Evolutionary conservation across 2,329 filamentous ascomycete species (phyloP), one percentile per base, ranked within the genome.

Genomic region (Thelonectria discophora): DNA sequence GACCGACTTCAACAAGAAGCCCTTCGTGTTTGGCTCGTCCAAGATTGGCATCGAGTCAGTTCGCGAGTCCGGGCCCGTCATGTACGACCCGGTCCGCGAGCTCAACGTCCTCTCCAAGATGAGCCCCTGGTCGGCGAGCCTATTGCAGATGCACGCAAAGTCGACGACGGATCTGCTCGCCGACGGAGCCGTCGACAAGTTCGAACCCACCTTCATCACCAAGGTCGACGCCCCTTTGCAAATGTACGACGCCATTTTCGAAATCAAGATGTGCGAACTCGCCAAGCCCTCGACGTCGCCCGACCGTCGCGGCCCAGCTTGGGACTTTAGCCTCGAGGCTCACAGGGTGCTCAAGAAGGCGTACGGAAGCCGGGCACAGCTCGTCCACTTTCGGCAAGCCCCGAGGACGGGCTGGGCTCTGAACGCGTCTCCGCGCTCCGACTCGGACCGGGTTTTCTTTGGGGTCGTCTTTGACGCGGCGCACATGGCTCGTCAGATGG

Each of bases 91-190:
- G 0, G 81, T 82, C 21, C 85, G 91, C 64, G 86, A 88, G 30
- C 80, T 96, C 57, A 99, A 99, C 69, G 72, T 98, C 18, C 80
- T 97, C 6, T 97, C 90, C 80, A 97, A 97, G 77, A 97, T 97
- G 91, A 90, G 88, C 0, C 78, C 87, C 13, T 97, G 91, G 90
- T 95, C 94, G 9, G 96, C 94, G 67, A 80, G 80, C 21, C 77
- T 90, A 59, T 82, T 99, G 45, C 88, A 88, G 48, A 84, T 89
- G 55, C 89, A 97, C 73, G 93, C 94, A 42, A 87, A 83, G 64
- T 83, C 86, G 45, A 94, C 93, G 0, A 80, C 95, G 24, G 84
- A 86, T 18, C 88, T 93, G 72, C 83, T 98, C 9, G 90, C 90
- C 60, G 88, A 95, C 71, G 86, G 86, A 48, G 80, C 86, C 2